A percentile compares a stretch with the other conserved stretches of the same genome.
Evolutionary conservation across 208 protist species (phyloP).

Genomic region (Kentomonas sorsogonicus): DNA sequence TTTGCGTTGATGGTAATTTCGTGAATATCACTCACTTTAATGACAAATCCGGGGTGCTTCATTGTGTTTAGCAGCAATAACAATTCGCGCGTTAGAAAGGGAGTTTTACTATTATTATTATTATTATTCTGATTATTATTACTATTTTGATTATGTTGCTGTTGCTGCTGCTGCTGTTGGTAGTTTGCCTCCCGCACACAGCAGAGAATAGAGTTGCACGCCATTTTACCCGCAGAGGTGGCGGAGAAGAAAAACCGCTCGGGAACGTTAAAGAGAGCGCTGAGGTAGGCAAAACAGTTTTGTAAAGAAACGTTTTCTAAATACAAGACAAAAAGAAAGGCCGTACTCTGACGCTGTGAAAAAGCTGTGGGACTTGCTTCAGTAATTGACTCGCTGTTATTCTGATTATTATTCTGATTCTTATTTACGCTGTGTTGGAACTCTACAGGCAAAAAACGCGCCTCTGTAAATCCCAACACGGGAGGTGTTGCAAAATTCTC

Average conservation of each 20-base stretch:
- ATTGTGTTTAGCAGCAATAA: slow-evolving; percentile 85
- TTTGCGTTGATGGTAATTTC: slow-evolving; percentile 22
- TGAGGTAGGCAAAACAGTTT: slow-evolving; percentile 74
- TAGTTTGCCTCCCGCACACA: slow-evolving; percentile 47
- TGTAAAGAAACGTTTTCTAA: slow-evolving; percentile 75
- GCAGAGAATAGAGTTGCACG: slow-evolving; percentile 61
- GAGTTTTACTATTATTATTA: too few species aligned
- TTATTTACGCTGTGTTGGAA: background rate
- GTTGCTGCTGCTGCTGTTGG: too few species aligned
- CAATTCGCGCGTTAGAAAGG: slow-evolving; percentile 50
- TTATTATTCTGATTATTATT: too few species aligned
- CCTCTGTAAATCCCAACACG: background rate
- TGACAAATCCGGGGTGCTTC: slow-evolving; percentile 79
- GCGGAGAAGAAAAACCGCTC: slow-evolving; percentile 50
- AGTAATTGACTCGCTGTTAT: too few species aligned
- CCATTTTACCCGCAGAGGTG: slow-evolving; percentile 77
- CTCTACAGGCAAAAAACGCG: background rate
- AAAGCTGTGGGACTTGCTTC: too few species aligned
- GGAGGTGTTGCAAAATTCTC: background rate
- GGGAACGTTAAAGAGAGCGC: slow-evolving; percentile 59
- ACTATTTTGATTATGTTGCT: too few species aligned
- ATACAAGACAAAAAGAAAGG: slow-evolving; percentile 78
- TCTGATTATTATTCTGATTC: slow-evolving; percentile 5
- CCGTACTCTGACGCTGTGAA: too few species aligned
- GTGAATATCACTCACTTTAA: slow-evolving; percentile 65